Base-by-base conservation (phyloP, 2,329 filamentous ascomycete species). In the Hysterium pulicare region DNA sequence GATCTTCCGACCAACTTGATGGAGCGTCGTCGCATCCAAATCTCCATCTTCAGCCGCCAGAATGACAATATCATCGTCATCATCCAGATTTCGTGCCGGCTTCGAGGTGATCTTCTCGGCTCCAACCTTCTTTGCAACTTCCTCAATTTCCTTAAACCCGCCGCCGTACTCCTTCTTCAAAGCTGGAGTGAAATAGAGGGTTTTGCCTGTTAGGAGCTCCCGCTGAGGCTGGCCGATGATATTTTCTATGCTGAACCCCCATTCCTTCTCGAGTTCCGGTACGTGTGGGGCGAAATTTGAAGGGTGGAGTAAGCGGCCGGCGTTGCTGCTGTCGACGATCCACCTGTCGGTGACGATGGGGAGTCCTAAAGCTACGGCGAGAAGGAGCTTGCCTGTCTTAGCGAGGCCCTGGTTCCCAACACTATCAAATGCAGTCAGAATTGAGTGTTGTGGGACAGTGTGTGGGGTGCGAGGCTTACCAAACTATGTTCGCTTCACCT, bases 201-300 rank as follows among this genome's bases (percentile, higher is more conserved):
- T 70, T 49, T 71, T 73, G 45, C 71, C 71, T 1, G 62, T 44
- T 54, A 81, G 79, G 0, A 78, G 69, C 42, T 72, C 47, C 7
- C 40, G 71, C 33, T 65, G 59, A 2, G 70, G 60, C 26, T 61
- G 49, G 4, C 49, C 45, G 20, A 59, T 61, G 8, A 71, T 47
- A 1, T 59, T 51, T 0, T 46, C 42, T 3, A 73, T 50, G 17
- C 55, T 62, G 35, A 69, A 64, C 0, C 56, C 52, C 69, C 69
- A 71, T 16, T 66, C 61, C n/a, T 56, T 46, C 48, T 73, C 68
- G 35, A 59, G 58, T 8, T 51, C 47, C 2, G 56, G 45, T 23
- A 61, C 59, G 10, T 49, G 43, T 0, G 69, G 67, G n/a, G 62
- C 53, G 48, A 64, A 72, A 0, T 45, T 37, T 0, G 53, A 41